These are phyloP conservation scores for Perilla frutescens DNA, from an alignment of 257 asterid genomes.

Conservation along the genomic window DNA sequence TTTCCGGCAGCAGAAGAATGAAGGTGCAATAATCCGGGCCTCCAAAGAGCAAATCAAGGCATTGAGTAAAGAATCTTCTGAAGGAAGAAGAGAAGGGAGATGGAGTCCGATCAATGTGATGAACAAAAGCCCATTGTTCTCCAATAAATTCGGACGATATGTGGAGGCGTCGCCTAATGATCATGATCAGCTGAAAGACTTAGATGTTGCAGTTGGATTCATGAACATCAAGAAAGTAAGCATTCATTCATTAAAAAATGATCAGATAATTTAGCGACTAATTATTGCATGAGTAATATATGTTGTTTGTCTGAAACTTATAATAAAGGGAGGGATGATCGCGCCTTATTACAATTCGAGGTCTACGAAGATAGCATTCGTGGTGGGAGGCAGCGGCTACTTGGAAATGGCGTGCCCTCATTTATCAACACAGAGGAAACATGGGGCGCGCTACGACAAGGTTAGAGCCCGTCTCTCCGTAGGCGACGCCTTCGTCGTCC, in stretches of 20 bases:
- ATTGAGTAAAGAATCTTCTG: constrained; percentile 37
- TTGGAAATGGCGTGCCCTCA: constrained; percentile 62
- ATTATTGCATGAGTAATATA: too few relatives aligned
- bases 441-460: constrained; percentile 34
- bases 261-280: too few relatives aligned
- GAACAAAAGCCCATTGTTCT: constrained; percentile 34
- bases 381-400: constrained; percentile 45
- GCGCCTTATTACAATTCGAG: constrained; percentile 51
- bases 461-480: constrained; percentile 34
- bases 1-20: constrained; percentile 43
- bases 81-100: constrained; percentile 26
- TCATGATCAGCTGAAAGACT: constrained; percentile 41
- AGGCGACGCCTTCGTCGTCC: constrained; percentile 52
- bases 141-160: constrained; percentile 41
- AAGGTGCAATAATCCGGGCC: constrained; percentile 48
- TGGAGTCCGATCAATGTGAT: constrained; percentile 44
- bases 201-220: constrained; percentile 41
- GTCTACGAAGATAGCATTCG: constrained; percentile 44
- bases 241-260: not conserved
- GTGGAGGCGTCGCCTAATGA: constrained; percentile 42
- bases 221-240: constrained; percentile 52
- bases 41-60: constrained; percentile 51
- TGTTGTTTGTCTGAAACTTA: not conserved
- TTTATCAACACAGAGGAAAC: constrained; percentile 26
- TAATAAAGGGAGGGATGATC: constrained; percentile 54